phyloP scores from a whole-genome alignment of 306 rosid species.

The Ochetophila trinervis region DNA sequence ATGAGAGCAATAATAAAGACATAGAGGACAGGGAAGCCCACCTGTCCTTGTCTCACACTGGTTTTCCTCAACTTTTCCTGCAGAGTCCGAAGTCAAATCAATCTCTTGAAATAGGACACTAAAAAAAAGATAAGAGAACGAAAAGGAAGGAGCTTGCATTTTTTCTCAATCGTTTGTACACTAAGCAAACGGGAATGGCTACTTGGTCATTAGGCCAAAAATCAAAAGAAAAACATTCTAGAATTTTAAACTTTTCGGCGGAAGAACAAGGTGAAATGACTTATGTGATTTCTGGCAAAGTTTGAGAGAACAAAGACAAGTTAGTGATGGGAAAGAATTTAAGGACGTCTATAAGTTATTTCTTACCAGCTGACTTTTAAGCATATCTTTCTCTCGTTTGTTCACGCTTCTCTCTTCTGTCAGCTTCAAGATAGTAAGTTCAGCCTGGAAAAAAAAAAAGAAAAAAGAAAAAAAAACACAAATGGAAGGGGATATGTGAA shows the following conservation, averaged over 20 bases:
- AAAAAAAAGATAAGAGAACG: no score
- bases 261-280: neutral
- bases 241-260: neutral
- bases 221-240: neutral
- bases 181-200: no score
- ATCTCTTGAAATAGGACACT: neutral
- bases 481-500: neutral
- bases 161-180: no score
- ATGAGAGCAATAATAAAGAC: conserved; percentile 68
- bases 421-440: conserved; percentile 51
- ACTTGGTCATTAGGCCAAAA: no score
- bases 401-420: conserved; percentile 51
- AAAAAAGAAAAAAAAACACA: conserved; percentile 30
- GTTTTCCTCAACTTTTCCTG: conserved; percentile 61
- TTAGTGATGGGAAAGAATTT: neutral
- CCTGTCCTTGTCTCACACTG: conserved; percentile 35
- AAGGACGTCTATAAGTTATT: neutral
- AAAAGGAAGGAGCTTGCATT: no score
- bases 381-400: conserved; percentile 49
- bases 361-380: conserved; percentile 72
- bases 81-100: conserved; percentile 12
- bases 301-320: neutral
- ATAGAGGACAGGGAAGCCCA: conserved; percentile 74
- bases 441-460: conserved; percentile 79
- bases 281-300: neutral